Conservation (phyloP, 2,329 filamentous ascomycete genomes). For the Aphanocladium album region DNA sequence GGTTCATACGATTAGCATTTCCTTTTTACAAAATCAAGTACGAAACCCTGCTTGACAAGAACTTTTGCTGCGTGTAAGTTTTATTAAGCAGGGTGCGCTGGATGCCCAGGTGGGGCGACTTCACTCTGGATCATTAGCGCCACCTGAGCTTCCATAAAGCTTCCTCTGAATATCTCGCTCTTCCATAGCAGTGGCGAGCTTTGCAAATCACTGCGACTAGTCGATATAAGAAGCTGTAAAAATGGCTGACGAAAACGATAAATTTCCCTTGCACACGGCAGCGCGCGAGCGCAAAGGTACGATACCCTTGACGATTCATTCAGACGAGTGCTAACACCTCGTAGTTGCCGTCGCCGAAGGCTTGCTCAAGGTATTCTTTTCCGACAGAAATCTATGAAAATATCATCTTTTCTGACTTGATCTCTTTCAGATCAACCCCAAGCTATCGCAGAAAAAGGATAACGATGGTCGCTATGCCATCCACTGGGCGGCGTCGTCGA, state of each 20-base stretch:
- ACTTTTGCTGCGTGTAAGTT: background rate
- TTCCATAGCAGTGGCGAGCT: background rate
- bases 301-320: conserved; percentile 23
- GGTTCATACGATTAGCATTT: too few species aligned
- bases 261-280: conserved; percentile 82
- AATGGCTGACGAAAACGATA: conserved; percentile 43
- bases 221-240: background rate
- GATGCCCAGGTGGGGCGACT: background rate
- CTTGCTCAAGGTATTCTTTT: conserved; percentile 24
- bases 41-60: too few species aligned
- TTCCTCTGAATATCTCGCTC: background rate
- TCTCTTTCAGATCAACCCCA: conserved; percentile 66
- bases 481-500: conserved; percentile 90
- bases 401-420: background rate
- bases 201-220: background rate
- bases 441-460: conserved; percentile 66
- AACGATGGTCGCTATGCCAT: conserved; percentile 85
- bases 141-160: background rate
- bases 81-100: background rate
- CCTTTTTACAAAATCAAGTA: too few species aligned
- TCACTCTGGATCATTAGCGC: background rate
- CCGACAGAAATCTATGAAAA: background rate
- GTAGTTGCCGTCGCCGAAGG: conserved; percentile 68
- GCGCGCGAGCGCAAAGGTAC: conserved; percentile 78
- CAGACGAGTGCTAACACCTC: background rate